Evolutionary conservation across 2,329 filamentous ascomycete species (phyloP).

Genomic region (Ceratocystis ficicola): DNA sequence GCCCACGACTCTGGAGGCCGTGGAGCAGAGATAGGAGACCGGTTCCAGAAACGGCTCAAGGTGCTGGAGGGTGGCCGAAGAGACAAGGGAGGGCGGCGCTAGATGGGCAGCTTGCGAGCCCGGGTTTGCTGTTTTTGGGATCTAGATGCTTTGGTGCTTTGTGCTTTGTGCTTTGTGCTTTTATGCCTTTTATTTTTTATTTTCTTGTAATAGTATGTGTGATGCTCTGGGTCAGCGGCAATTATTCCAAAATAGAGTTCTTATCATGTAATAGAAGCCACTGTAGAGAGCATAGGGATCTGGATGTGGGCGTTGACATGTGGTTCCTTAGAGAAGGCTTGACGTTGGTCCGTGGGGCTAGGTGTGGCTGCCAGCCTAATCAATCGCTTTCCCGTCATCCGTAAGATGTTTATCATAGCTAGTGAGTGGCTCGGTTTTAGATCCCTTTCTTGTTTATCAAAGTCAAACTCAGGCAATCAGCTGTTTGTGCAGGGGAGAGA

Average conservation of each 20-base stretch:
- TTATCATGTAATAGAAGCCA: background rate
- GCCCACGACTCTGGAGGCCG: constrained; percentile 51
- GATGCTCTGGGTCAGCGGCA: background rate
- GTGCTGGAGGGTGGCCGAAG: constrained; percentile 37
- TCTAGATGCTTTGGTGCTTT: background rate
- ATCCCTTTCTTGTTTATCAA: too few species aligned
- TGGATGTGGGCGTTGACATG: too few species aligned
- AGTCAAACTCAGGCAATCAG: too few species aligned
- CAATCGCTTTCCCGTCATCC: too few species aligned
- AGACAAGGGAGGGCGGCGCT: constrained; percentile 29
- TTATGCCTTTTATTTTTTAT: background rate
- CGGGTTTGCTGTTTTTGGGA: constrained; percentile 9
- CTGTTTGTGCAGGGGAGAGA: too few species aligned
- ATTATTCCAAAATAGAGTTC: background rate
- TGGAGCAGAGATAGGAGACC: constrained; percentile 53
- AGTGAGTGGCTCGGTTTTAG: too few species aligned
- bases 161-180: too few species aligned
- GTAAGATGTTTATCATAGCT: too few species aligned
- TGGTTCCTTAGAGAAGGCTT: too few species aligned
- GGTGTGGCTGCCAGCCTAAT: too few species aligned
- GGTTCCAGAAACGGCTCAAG: constrained; percentile 59
- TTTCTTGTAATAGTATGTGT: background rate
- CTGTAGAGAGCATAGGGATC: background rate
- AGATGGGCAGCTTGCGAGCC: background rate
- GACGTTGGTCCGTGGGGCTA: too few species aligned